Evolutionary conservation across 1,284 basidiomycete genomes (phyloP), one percentile per base, ranked within the genome.

Genomic region (Coniferiporia weirii): DNA sequence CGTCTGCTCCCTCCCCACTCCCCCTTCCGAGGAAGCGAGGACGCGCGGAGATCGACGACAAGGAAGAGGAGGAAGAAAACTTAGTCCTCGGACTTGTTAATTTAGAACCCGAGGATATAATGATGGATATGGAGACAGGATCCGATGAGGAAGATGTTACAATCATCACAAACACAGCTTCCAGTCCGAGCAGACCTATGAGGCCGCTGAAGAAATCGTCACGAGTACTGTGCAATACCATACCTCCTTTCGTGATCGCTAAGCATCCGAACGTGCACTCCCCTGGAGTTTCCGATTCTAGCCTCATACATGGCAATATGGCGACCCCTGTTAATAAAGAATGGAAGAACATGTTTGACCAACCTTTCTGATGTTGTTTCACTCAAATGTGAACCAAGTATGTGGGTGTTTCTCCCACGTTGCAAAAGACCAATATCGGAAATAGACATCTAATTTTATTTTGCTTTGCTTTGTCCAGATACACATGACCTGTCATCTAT

Each of bases 11-110:
- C 61, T 61, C 65, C 22, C 70, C 72, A 56, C 61, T 65, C n/a
- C 63, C 70, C 1, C 75, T 71, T 57, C 70, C 71, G 35, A 66
- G 65, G 22, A 73, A 73, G 65, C 73, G 72, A 15, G 71, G 72
- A 64, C 66, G 64, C 49, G 56, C 61, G 15, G 61, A 67, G 58
- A 54, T 59, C 56, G 70, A 71, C 64, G 64, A 52, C 9, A 22
- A 63, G 61, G 66, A 66, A 55, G 63, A 66, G 55, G 59, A 64
- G 22, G 32, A 27, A 5, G 27, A 27, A 27, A 27, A 27, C 27
- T 27, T 34, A 32, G 32, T 44, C 64, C 51, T 51, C 44, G 55
- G 44, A 54, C 46, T 48, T 54, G 40, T 61, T 52, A 52, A 55
- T 53, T 50, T 56, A 61, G 59, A 64, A 64, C 64, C 61, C 61